A percentile compares a stretch with the other conserved stretches of the same genome.
phyloP scores from a whole-genome alignment of 2,329 filamentous ascomycete species.

The Pyrenochaeta sp. region DNA sequence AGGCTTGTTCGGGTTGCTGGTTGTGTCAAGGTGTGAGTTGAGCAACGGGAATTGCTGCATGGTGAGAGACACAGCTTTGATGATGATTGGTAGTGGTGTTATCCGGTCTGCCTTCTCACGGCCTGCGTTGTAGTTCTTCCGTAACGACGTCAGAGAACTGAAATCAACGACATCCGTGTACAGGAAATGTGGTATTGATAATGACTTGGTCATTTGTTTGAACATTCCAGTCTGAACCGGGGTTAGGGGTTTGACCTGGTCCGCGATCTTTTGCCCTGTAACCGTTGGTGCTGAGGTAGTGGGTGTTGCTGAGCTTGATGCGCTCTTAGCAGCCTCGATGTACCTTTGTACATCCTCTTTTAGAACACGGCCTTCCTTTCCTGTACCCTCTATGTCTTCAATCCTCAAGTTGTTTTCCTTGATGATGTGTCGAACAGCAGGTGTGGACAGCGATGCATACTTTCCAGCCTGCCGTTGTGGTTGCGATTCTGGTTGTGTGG shows the following conservation, averaged over 20 bases:
- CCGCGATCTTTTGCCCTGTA: slow-evolving; percentile 53
- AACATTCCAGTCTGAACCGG: slow-evolving; percentile 92
- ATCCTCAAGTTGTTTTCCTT: slow-evolving; percentile 84
- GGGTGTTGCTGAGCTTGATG: slow-evolving; percentile 35
- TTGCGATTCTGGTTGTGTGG: slow-evolving; percentile 20
- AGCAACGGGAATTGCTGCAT: slow-evolving; percentile 83
- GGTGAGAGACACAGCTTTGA: slow-evolving; percentile 91
- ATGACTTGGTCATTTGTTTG: slow-evolving; percentile 92
- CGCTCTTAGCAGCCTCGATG: slow-evolving; percentile 27
- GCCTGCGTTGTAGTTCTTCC: slow-evolving; percentile 72
- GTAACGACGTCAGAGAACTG: slow-evolving; percentile 74
- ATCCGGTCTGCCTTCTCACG: slow-evolving; percentile 61
- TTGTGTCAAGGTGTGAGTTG: slow-evolving; percentile 81
- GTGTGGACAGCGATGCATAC: slow-evolving; percentile 81
- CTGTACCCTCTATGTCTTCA: slow-evolving; percentile 79
- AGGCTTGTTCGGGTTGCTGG: slow-evolving; percentile 68
- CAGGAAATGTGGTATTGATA: slow-evolving; percentile 92
- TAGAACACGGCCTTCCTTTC: slow-evolving; percentile 86
- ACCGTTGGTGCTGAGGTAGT: slow-evolving; percentile 30
- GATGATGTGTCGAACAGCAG: slow-evolving; percentile 86
- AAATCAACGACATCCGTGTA: slow-evolving; percentile 92
- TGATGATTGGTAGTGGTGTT: slow-evolving; percentile 91
- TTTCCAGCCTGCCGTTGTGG: slow-evolving; percentile 60
- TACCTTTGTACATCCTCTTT: slow-evolving; percentile 83
- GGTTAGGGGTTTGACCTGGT: slow-evolving; percentile 74